These are phyloP conservation scores for Flaveria sonorensis DNA, from an alignment of 129 eudicot genomes.

Conservation along the genomic window DNA sequence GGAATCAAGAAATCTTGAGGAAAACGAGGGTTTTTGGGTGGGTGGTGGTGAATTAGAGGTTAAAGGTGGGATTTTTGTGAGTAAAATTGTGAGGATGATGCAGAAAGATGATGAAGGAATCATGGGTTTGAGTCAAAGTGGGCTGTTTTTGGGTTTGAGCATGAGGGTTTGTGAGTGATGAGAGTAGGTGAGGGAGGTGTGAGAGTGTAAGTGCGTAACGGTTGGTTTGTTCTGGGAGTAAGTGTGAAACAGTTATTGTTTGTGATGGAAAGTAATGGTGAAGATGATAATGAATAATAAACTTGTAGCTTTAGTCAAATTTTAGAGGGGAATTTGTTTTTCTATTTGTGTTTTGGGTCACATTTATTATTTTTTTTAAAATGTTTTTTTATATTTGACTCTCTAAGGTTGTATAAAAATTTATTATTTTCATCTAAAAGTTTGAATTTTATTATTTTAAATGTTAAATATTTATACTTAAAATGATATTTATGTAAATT, in stretches of 20 bases:
- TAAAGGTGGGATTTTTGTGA: slow-evolving; percentile 30
- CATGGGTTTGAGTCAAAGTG: slow-evolving; percentile 45
- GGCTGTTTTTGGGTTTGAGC: slow-evolving; percentile 15
- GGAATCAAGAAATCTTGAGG: slow-evolving; percentile 62
- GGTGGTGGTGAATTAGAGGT: slow-evolving; percentile 21
- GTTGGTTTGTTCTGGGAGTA: slow-evolving; percentile 39
- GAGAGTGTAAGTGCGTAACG: slow-evolving; percentile 34
- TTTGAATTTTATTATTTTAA: too few relatives aligned
- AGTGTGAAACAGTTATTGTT: slow-evolving; percentile 18
- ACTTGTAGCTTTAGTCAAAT: too few relatives aligned
- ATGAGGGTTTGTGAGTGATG: slow-evolving; percentile 28
- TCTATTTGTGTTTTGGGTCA: too few relatives aligned
- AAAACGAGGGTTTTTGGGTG: slow-evolving; percentile 21
- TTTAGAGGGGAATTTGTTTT: too few relatives aligned
- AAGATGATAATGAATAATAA: too few relatives aligned
- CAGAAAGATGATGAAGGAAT: slow-evolving; percentile 27
- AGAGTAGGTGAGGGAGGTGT: slow-evolving; percentile 20
- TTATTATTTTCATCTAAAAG: too few relatives aligned
- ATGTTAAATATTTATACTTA: too few relatives aligned
- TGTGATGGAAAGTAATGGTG: too few relatives aligned
- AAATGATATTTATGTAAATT: too few relatives aligned
- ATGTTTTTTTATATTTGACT: too few relatives aligned
- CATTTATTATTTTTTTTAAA: too few relatives aligned
- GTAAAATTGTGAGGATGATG: slow-evolving; percentile 24
- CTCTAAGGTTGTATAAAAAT: too few relatives aligned